phyloP scores from a whole-genome alignment of 257 asterid genomes.

The Solanum dulcamara region DNA sequence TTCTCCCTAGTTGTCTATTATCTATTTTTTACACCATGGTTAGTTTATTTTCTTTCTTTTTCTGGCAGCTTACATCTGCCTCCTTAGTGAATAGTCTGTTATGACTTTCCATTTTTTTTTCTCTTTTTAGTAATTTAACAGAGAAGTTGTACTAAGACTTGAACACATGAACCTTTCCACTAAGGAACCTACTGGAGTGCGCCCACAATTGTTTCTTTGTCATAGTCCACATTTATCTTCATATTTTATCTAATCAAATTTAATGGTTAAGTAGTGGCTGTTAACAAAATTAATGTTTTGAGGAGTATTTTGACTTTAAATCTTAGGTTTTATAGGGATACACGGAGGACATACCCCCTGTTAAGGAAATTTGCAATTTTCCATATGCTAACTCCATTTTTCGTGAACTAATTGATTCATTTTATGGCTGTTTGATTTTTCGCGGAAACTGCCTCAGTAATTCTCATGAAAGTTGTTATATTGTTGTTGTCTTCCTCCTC shows the following conservation, averaged over 20 bases:
- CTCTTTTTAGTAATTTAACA: neutral
- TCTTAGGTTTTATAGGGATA: neutral
- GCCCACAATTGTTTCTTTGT: neutral
- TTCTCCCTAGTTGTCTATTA: neutral
- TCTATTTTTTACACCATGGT: neutral
- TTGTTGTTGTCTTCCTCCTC: neutral
- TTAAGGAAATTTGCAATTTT: neutral
- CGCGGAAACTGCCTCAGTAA: neutral
- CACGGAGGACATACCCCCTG: neutral
- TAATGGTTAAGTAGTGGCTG: neutral
- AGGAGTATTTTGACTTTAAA: neutral
- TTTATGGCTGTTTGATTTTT: neutral
- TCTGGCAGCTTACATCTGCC: neutral
- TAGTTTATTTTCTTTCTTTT: neutral
- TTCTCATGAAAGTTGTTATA: neutral
- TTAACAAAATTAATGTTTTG: neutral
- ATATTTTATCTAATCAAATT: neutral
- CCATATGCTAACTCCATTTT: neutral
- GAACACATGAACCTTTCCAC: neutral
- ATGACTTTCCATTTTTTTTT: neutral
- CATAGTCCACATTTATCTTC: neutral
- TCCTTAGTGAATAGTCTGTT: neutral
- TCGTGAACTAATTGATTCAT: neutral
- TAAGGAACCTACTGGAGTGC: neutral
- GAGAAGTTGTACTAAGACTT: neutral